These are phyloP conservation scores for Phytophthora sansomeana DNA, from an alignment of 352 stramenopile genomes.

Conservation along the genomic window DNA sequence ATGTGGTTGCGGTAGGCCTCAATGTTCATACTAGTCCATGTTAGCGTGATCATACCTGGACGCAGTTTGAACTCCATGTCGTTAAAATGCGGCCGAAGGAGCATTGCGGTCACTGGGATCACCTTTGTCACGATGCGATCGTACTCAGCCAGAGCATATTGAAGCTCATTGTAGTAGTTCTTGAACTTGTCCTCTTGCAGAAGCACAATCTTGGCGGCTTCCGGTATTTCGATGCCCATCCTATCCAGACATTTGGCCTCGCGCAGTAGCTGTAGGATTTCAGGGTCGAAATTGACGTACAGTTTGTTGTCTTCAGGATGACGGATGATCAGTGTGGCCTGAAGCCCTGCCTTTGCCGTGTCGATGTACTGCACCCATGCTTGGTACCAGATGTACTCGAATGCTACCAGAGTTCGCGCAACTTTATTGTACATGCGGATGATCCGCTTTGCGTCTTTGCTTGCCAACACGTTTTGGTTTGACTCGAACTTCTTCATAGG, in stretches of 20 bases:
- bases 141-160: constrained; percentile 97
- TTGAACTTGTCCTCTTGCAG: constrained; percentile 99
- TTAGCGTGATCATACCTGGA: constrained; percentile 99
- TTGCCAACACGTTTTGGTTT: constrained; percentile 97
- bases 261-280: constrained; percentile 98
- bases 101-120: constrained; percentile 97
- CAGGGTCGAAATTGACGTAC: constrained; percentile 99
- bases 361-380: constrained; percentile 99
- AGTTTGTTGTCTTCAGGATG: constrained; percentile 98
- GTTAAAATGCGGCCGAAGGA: constrained; percentile 97
- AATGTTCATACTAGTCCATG: constrained; percentile 99
- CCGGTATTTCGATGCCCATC: constrained; percentile 98
- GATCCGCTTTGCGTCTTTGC: constrained; percentile 97
- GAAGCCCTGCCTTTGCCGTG: constrained; percentile 96
- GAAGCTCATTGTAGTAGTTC: constrained; percentile 98
- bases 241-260: constrained; percentile 98
- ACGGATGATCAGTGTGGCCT: constrained; percentile 99
- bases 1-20: constrained; percentile 97
- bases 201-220: constrained; percentile 98
- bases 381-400: constrained; percentile 99
- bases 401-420: constrained; percentile 96
- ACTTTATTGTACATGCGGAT: constrained; percentile 99
- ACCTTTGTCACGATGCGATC: constrained; percentile 97
- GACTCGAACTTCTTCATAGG: constrained; percentile 99
- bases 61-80: constrained; percentile 99